Evolutionary conservation across 208 protist species (phyloP).

Genomic region (Phytomonas sp.): DNA sequence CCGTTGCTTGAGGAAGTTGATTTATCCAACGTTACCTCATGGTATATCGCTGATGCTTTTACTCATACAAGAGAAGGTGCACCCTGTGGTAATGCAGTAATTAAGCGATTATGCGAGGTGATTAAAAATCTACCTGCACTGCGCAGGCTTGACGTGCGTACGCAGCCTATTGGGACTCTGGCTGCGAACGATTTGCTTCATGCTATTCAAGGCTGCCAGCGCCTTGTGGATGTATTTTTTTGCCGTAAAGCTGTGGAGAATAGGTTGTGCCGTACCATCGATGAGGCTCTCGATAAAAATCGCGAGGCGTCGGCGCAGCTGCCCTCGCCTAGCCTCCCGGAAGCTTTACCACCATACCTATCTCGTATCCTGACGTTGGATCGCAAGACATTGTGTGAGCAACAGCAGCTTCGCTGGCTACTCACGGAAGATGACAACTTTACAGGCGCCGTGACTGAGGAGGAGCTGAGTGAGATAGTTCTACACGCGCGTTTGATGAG

Average conservation of each 20-base stretch:
- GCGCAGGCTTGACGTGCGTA: constrained; percentile 26
- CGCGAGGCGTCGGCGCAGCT: neutral
- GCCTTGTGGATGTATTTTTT: constrained; percentile 26
- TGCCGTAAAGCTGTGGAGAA: constrained; percentile 22
- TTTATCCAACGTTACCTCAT: constrained; percentile 50
- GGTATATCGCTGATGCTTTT: constrained; percentile 45
- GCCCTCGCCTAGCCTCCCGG: neutral
- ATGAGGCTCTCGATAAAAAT: constrained; percentile 23
- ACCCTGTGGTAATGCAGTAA: constrained; percentile 45
- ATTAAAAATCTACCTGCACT: constrained; percentile 24
- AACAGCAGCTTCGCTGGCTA: constrained; percentile 49
- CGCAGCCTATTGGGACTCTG: constrained; percentile 44
- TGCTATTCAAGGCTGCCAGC: constrained; percentile 13
- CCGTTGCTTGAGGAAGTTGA: constrained; percentile 48
- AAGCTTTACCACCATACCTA: constrained; percentile 17
- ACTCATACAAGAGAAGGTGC: constrained; percentile 7
- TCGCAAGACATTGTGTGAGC: constrained; percentile 62
- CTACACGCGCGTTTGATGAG: constrained; percentile 48
- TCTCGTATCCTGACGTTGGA: constrained; percentile 25
- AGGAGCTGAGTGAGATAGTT: constrained; percentile 28
- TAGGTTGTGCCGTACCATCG: constrained; percentile 19
- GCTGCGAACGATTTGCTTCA: constrained; percentile 37
- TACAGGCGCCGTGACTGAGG: constrained; percentile 15
- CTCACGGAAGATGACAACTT: constrained; percentile 34
- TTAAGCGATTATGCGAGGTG: constrained; percentile 30